Percentiles rank a stretch among this genome's conserved stretches.
phyloP scores from a whole-genome alignment of 1,139 yeast genomes.

The Blastobotrys indianensis region DNA sequence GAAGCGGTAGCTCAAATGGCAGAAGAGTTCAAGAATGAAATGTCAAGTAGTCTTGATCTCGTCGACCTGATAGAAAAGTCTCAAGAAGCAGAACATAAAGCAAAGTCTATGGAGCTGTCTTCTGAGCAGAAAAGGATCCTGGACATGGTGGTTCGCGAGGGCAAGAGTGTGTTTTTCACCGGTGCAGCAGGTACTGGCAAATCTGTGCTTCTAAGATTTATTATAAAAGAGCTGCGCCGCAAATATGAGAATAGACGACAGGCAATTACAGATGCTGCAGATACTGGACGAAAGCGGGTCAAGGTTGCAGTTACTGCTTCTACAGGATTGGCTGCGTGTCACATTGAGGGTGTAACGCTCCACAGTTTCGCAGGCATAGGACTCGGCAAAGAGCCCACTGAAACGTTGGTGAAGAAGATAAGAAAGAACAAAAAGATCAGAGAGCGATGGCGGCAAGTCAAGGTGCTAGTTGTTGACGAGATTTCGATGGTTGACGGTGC shows the following conservation, averaged over 20 bases:
- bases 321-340: slow-evolving; percentile 87
- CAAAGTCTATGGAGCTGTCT: slow-evolving; percentile 33
- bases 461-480: slow-evolving; percentile 71
- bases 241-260: slow-evolving; percentile 19
- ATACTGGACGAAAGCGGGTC: slow-evolving; percentile 8
- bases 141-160: slow-evolving; percentile 52
- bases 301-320: slow-evolving; percentile 83
- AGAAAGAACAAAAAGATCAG: slow-evolving; percentile 38
- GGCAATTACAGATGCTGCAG: slow-evolving; percentile 12
- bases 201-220: slow-evolving; percentile 44
- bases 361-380: slow-evolving; percentile 81
- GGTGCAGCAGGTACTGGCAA: slow-evolving; percentile 32
- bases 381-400: slow-evolving; percentile 51
- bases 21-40: slow-evolving; percentile 1
- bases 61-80: neutral
- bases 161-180: slow-evolving; percentile 42
- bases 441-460: slow-evolving; percentile 55
- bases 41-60: neutral
- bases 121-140: slow-evolving; percentile 69
- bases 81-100: neutral
- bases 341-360: slow-evolving; percentile 80
- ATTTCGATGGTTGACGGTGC: slow-evolving; percentile 75
- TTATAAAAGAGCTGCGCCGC: slow-evolving; percentile 57
- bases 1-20: slow-evolving; percentile 3
- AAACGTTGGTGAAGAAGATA: slow-evolving; percentile 42